Conservation (phyloP, 805 yeast genomes). For the Kodamaea kakaduensis region DNA sequence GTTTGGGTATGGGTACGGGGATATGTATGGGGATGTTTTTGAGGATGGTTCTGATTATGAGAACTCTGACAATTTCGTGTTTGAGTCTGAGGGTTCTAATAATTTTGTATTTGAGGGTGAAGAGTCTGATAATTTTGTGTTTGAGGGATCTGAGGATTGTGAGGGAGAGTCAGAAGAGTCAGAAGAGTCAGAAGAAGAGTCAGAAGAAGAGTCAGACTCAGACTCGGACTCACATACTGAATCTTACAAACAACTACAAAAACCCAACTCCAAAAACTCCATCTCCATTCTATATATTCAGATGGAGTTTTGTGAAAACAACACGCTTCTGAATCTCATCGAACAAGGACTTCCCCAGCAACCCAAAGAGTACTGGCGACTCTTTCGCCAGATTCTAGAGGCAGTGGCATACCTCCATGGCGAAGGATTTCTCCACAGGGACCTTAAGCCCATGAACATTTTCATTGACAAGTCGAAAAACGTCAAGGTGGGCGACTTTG, state of each 20-base stretch:
- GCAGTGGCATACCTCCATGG: conserved; percentile 89
- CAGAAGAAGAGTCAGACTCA: background rate
- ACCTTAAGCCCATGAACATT: conserved; percentile 91
- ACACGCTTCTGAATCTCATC: conserved; percentile 80
- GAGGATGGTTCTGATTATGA: conserved; percentile 5
- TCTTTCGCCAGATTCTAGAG: conserved; percentile 81
- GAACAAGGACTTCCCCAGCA: conserved; percentile 64
- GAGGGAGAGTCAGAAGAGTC: conserved; percentile 3
- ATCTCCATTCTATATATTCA: conserved; percentile 82
- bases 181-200: conserved; percentile 3
- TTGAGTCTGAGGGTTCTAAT: conserved; percentile 6
- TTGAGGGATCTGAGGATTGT: conserved; percentile 4
- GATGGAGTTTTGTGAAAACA: conserved; percentile 98
- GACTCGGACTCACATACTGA: too few relatives aligned
- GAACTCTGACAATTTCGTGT: conserved; percentile 3
- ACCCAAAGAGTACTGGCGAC: conserved; percentile 83
- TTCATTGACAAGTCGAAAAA: conserved; percentile 88
- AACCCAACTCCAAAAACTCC: conserved; percentile 20
- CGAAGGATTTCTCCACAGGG: conserved; percentile 93
- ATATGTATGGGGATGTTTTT: background rate
- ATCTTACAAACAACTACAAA: background rate
- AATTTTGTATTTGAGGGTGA: conserved; percentile 6
- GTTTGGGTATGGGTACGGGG: too few relatives aligned
- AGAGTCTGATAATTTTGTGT: conserved; percentile 4
- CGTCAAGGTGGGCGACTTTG: conserved; percentile 95